Conservation (phyloP, 2,329 filamentous ascomycete genomes). For the Fusarium sp. region DNA sequence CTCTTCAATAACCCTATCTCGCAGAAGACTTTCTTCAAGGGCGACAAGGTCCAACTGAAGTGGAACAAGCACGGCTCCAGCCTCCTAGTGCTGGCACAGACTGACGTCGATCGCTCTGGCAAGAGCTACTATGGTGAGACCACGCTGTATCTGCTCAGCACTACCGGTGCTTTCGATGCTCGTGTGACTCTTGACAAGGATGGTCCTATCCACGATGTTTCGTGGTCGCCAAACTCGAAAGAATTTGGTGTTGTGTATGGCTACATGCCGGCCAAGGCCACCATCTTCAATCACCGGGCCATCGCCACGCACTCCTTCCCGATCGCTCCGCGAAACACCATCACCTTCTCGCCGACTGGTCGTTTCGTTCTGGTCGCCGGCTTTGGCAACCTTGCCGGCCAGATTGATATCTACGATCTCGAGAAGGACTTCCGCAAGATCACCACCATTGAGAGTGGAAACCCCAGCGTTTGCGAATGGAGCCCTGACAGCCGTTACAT, state of each 20-base stretch:
- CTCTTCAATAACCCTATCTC: constrained; percentile 87
- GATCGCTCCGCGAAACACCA: constrained; percentile 92
- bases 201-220: constrained; percentile 96
- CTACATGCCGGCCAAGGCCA: constrained; percentile 99
- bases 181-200: constrained; percentile 95
- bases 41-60: constrained; percentile 98
- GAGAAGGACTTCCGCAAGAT: constrained; percentile 95
- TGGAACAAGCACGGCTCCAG: constrained; percentile 96
- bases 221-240: constrained; percentile 98
- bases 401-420: constrained; percentile 98
- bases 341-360: constrained; percentile 93
- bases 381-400: constrained; percentile 96
- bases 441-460: constrained; percentile 93
- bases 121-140: constrained; percentile 99
- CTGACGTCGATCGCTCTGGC: constrained; percentile 97
- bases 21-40: constrained; percentile 99
- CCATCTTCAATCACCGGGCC: constrained; percentile 94
- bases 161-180: constrained; percentile 92
- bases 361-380: constrained; percentile 95
- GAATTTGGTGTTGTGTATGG: constrained; percentile 98
- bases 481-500: constrained; percentile 96
- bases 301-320: constrained; percentile 88
- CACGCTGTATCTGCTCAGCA: constrained; percentile 93
- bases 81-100: constrained; percentile 95
- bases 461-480: constrained; percentile 97